These are phyloP conservation scores for Marchantia paleacea DNA, from an alignment of 225 moss, liverwort and hornwort species.

Conservation along the genomic window DNA sequence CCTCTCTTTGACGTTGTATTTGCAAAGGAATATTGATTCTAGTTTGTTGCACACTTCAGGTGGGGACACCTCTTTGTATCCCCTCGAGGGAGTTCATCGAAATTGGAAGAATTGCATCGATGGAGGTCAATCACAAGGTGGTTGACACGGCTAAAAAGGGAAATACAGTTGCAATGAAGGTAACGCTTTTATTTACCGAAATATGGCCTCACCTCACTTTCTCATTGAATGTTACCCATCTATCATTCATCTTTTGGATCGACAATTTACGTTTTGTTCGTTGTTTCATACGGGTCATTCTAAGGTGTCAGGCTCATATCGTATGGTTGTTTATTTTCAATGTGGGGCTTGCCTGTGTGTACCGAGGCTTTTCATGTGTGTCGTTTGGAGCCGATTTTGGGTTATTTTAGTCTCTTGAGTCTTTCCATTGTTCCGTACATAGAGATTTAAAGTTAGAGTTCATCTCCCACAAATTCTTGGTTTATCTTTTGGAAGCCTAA, in stretches of 20 bases:
- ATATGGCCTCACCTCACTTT: background rate
- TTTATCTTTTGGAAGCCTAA: background rate
- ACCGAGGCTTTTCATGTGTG: too few species aligned
- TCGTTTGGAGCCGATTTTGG: too few species aligned
- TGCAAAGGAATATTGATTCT: background rate
- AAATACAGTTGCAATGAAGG: conserved; percentile 97
- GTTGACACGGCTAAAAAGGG: conserved; percentile 97
- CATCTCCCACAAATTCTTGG: background rate
- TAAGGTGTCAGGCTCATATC: too few species aligned
- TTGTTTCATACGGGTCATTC: too few species aligned
- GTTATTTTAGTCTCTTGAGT: background rate
- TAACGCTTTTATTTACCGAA: conserved; percentile 4
- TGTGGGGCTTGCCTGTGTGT: too few species aligned
- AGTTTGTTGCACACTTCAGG: conserved; percentile 39
- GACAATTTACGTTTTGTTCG: background rate
- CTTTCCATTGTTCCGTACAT: background rate
- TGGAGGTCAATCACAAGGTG: conserved; percentile 96
- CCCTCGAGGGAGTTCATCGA: conserved; percentile 91
- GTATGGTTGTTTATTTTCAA: too few species aligned
- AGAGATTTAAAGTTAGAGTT: background rate
- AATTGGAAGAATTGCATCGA: conserved; percentile 95
- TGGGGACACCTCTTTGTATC: conserved; percentile 90
- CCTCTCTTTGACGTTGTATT: background rate
- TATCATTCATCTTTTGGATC: too few species aligned
- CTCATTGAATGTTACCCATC: background rate